Percentiles rank a stretch among this genome's conserved stretches.
These are phyloP conservation scores for Tulasnella sp. DNA, from an alignment of 768 basidiomycete species.

Conservation along the genomic window DNA sequence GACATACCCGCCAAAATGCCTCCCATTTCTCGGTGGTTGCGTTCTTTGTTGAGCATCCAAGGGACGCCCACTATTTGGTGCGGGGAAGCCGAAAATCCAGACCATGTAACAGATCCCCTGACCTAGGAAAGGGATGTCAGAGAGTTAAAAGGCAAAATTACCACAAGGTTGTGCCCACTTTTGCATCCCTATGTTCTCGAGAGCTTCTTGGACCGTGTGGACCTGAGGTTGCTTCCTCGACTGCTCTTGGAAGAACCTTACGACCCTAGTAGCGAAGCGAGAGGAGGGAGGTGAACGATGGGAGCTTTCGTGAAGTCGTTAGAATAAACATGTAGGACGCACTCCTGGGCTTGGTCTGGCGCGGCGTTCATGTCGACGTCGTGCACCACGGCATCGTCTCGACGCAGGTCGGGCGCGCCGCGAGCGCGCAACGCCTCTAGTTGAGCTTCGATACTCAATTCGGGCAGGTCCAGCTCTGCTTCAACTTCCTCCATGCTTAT, in stretches of 20 bases:
- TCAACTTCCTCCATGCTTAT: background rate
- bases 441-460: background rate
- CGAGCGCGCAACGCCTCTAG: background rate
- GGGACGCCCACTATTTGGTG: slow-evolving; percentile 76
- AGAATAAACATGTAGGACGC: background rate
- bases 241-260: slow-evolving; percentile 19
- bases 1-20: slow-evolving; percentile 58
- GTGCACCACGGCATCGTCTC: background rate
- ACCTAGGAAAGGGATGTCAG: slow-evolving; percentile 36
- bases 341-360: slow-evolving; percentile 15
- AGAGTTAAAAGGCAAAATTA: background rate
- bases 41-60: slow-evolving; percentile 72
- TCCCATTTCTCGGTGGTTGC: slow-evolving; percentile 47
- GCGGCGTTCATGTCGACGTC: slow-evolving; percentile 15
- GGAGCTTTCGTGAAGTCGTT: background rate
- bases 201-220: slow-evolving; percentile 10
- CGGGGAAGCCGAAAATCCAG: slow-evolving; percentile 61
- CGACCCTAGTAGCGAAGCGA: background rate
- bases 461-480: background rate
- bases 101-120: slow-evolving; percentile 60
- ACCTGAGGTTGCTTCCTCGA: background rate
- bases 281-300: background rate
- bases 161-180: background rate
- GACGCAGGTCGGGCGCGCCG: background rate
- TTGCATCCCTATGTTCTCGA: slow-evolving; percentile 10